Evolutionary conservation across 2,329 filamentous ascomycete species (phyloP).

Genomic region (Knoxdaviesia capensis): DNA sequence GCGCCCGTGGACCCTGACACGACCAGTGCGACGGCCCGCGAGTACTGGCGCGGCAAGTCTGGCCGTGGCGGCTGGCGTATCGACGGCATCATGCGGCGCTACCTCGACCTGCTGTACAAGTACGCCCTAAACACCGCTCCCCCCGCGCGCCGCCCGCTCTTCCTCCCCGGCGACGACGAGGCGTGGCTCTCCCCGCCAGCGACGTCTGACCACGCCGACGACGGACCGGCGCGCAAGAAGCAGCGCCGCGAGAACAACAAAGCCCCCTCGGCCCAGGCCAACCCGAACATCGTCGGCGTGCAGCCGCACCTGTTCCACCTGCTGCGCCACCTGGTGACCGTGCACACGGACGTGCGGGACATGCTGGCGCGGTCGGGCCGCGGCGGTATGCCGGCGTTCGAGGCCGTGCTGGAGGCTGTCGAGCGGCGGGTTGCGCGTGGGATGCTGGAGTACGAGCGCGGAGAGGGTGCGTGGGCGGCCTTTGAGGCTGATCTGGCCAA

Average conservation of each 20-base stretch:
- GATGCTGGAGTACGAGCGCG: conserved; percentile 43
- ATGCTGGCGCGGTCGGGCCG: conserved; percentile 49
- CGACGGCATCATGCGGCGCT: conserved; percentile 71
- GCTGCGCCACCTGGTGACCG: conserved; percentile 59
- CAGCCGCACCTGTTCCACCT: conserved; percentile 90
- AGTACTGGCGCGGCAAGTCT: conserved; percentile 70
- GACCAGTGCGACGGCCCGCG: conserved; percentile 37
- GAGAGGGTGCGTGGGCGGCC: conserved; percentile 21
- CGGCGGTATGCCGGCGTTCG: conserved; percentile 58
- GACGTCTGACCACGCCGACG: conserved; percentile 8
- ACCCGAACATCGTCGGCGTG: conserved; percentile 52
- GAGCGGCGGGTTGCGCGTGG: conserved; percentile 57
- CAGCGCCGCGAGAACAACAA: conserved; percentile 11
- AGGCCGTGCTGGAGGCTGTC: conserved; percentile 54
- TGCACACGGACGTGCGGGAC: conserved; percentile 69
- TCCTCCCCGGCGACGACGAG: conserved; percentile 39
- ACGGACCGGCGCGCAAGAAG: conserved; percentile 32
- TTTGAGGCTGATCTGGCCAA: no score
- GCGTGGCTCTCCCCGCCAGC: conserved; percentile 20
- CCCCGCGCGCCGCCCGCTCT: conserved; percentile 52
- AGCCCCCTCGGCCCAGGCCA: conserved; percentile 6
- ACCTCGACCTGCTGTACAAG: conserved; percentile 74
- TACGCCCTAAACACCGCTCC: conserved; percentile 48
- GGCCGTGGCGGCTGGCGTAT: conserved; percentile 73
- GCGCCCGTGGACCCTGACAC: conserved; percentile 14